Evolutionary conservation across 768 basidiomycete species (phyloP).

Genomic region (Lanmaoa rubissima): DNA sequence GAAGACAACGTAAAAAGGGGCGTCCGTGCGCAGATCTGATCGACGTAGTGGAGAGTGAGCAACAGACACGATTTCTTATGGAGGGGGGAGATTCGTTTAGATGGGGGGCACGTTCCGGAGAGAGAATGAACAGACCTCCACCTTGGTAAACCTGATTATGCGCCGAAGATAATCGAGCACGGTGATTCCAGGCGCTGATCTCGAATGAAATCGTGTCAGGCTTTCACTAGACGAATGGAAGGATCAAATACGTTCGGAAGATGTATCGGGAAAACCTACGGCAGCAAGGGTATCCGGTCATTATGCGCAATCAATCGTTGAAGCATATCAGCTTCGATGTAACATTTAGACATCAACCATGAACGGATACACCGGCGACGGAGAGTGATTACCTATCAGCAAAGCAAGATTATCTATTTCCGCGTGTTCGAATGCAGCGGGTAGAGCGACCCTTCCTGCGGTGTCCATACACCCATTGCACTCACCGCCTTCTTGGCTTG

Average conservation of each 20-base stretch:
- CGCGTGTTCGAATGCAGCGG: slow-evolving; percentile 81
- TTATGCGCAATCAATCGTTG: slow-evolving; percentile 93
- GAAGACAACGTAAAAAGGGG: slow-evolving; percentile 92
- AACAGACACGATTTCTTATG: slow-evolving; percentile 74
- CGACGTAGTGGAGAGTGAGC: slow-evolving; percentile 86
- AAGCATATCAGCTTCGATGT: slow-evolving; percentile 84
- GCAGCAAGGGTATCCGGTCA: slow-evolving; percentile 88
- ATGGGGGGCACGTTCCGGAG: background rate
- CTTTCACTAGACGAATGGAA: slow-evolving; percentile 56
- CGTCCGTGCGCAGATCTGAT: slow-evolving; percentile 85
- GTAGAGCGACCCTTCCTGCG: slow-evolving; percentile 73
- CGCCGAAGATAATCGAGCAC: slow-evolving; percentile 92
- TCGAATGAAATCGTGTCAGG: slow-evolving; percentile 95
- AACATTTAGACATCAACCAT: slow-evolving; percentile 19
- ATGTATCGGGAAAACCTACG: slow-evolving; percentile 48
- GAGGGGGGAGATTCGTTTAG: slow-evolving; percentile 4
- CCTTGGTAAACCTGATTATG: slow-evolving; percentile 92
- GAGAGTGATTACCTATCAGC: slow-evolving; percentile 71
- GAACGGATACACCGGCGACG: slow-evolving; percentile 17
- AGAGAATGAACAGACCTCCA: slow-evolving; percentile 63
- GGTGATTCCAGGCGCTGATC: slow-evolving; percentile 82
- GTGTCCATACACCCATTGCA: slow-evolving; percentile 83
- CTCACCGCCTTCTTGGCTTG: slow-evolving; percentile 35
- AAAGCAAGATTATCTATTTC: slow-evolving; percentile 79
- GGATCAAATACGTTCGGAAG: slow-evolving; percentile 21